A percentile compares a stretch with the other conserved stretches of the same genome.
These are phyloP conservation scores for Salix dunnii DNA, from an alignment of 345 rosid species.

Conservation along the genomic window DNA sequence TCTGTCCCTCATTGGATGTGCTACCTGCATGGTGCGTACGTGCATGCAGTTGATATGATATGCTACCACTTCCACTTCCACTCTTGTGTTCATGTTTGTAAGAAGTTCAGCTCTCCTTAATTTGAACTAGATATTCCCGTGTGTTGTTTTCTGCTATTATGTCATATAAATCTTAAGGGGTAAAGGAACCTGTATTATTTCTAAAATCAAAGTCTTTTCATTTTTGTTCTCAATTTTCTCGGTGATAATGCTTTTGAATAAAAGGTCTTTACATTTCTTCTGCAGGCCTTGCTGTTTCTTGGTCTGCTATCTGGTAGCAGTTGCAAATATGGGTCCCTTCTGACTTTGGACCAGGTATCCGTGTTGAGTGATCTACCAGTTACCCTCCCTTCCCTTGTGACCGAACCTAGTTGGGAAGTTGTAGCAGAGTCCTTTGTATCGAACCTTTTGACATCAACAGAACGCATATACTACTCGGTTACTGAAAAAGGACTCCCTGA, in stretches of 20 bases:
- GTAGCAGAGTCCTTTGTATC: slow-evolving; percentile 48
- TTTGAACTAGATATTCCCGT: no score
- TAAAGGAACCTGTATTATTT: background rate
- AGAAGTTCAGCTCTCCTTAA: no score
- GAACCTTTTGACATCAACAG: slow-evolving; percentile 54
- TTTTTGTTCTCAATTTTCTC: background rate
- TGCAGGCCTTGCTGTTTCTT: slow-evolving; percentile 61
- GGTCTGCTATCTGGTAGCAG: slow-evolving; percentile 79
- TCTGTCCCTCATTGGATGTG: no score
- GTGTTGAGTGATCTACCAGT: slow-evolving; percentile 69
- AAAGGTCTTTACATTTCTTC: slow-evolving; percentile 2
- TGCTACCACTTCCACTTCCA: no score
- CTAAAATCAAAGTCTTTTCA: background rate
- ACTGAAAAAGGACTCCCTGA: slow-evolving; percentile 14
- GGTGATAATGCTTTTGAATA: background rate
- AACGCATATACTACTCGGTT: slow-evolving; percentile 56
- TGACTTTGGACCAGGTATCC: slow-evolving; percentile 50
- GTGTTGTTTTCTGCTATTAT: no score
- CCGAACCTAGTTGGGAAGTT: slow-evolving; percentile 54
- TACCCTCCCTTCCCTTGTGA: slow-evolving; percentile 58
- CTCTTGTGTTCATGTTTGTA: no score
- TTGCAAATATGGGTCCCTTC: slow-evolving; percentile 84
- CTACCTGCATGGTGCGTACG: no score
- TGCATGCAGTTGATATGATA: no score
- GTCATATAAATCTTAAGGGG: background rate